Evolutionary conservation across 2,329 filamentous ascomycete species (phyloP), one percentile per base, ranked within the genome.

Genomic region (Talaromyces sp.): DNA sequence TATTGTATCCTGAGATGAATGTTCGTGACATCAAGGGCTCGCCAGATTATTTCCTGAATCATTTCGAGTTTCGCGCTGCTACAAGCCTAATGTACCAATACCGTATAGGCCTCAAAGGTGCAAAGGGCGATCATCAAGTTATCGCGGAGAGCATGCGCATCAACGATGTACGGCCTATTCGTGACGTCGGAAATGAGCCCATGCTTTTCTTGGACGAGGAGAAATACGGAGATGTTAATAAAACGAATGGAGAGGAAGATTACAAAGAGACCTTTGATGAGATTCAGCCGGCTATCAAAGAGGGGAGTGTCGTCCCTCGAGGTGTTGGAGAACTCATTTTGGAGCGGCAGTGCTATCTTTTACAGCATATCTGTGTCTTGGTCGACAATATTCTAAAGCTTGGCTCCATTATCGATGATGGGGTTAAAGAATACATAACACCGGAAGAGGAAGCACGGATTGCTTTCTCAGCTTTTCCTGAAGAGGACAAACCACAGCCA

Each of bases 311-410:
- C 37, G 68, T 74, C 14, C 71, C 73, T 4, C 63, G 66, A 58
- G 37, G 52, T 7, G 62, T 62, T 10, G 31, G 68, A 11, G 7
- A 72, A 39, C 69, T 83, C 0, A 72, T 85, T 13, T 65, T 84
- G 1, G 35, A 68, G 45, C 75, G 82, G 66, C 81, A 84, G 63
- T 47, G 69, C 1, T 70, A 67, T 3, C 60, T 82, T 0, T 47
- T 83, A 0, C 76, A 79, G 57, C 11, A 16, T 6, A 77, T 84
- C 35, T 80, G 78, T 63, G 73, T 80, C n/a, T 68, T 81, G 1
- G 70, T 84, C 4, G 78, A 80, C 0, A 75, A 80, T 45, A 79
- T 84, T 35, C 71, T 84, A 1, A 74, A 81, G 0, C 66, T 71
- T 43, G 78, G 75, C 3, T 43, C 10, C 27, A 22, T 35, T 9